These are phyloP conservation scores for Pseudogymnoascus sp. DNA, from an alignment of 2,329 filamentous ascomycete genomes.

Conservation along the genomic window DNA sequence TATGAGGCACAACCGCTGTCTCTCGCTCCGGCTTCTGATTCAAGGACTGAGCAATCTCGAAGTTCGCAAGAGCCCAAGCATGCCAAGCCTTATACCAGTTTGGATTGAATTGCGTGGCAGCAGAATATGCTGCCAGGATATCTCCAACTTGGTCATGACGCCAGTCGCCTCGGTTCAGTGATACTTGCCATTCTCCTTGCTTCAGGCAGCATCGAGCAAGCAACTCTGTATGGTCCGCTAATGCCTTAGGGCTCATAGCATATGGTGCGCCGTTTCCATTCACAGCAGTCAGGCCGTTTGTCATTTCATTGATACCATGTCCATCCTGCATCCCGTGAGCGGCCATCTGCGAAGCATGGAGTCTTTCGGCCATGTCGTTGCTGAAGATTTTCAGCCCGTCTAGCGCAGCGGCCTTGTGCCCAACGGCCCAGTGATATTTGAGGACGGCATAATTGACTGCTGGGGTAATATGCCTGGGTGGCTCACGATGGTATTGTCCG, in stretches of 20 bases:
- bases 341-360: constrained; percentile 25
- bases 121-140: constrained; percentile 81
- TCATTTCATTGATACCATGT: constrained; percentile 34
- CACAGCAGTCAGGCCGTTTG: constrained; percentile 14
- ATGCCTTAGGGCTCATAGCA: constrained; percentile 32
- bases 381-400: constrained; percentile 55
- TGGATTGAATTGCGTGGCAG: constrained; percentile 88
- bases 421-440: constrained; percentile 92
- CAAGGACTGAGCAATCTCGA: constrained; percentile 85
- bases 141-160: constrained; percentile 78
- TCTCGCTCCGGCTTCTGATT: constrained; percentile 32
- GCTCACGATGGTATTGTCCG: constrained; percentile 17
- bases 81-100: constrained; percentile 99
- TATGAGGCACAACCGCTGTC: constrained; percentile 45
- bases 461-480: constrained; percentile 36
- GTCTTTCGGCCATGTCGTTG: constrained; percentile 43
- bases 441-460: constrained; percentile 93
- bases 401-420: constrained; percentile 56
- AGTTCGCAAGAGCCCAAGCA: constrained; percentile 95
- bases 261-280: constrained; percentile 38
- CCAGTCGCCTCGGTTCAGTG: constrained; percentile 83
- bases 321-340: constrained; percentile 25
- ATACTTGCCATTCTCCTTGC: constrained; percentile 91
- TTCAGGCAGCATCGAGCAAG: constrained; percentile 94
- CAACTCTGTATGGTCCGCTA: constrained; percentile 59